Percentiles rank a stretch among this genome's conserved stretches.
Conservation (phyloP, 73 alveolate species). For the Paramecium caudatum region DNA sequence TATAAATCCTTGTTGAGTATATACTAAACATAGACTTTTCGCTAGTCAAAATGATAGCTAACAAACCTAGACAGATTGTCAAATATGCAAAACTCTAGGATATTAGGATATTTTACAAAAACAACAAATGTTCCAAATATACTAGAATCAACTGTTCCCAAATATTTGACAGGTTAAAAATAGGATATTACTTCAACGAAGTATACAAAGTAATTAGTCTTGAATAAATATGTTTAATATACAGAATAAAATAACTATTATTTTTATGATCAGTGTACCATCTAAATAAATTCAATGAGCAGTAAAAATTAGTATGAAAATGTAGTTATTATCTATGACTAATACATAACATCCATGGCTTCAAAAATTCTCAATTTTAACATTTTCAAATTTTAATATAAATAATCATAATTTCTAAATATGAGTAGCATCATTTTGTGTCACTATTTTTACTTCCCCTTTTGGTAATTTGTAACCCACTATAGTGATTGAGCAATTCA, state of each 20-base stretch:
- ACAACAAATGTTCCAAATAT: slow-evolving; percentile 19
- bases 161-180: slow-evolving; percentile 25
- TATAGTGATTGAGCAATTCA: slow-evolving; percentile 52
- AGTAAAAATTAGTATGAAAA: slow-evolving; percentile 22
- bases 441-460: slow-evolving; percentile 51
- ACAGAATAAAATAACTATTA: slow-evolving; percentile 44
- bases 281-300: slow-evolving; percentile 33
- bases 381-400: slow-evolving; percentile 41
- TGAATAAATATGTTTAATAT: slow-evolving; percentile 48
- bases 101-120: background rate
- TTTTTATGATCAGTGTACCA: slow-evolving; percentile 16
- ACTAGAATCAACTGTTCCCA: background rate
- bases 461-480: slow-evolving; percentile 21
- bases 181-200: slow-evolving; percentile 29
- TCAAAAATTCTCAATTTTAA: slow-evolving; percentile 5
- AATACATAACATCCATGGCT: slow-evolving; percentile 50
- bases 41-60: background rate
- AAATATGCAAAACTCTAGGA: background rate
- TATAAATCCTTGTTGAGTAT: background rate
- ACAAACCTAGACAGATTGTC: background rate
- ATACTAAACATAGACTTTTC: slow-evolving; percentile 4
- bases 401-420: slow-evolving; percentile 39
- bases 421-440: slow-evolving; percentile 50
- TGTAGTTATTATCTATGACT: slow-evolving; percentile 13
- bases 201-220: slow-evolving; percentile 4